These are phyloP conservation scores for Fonsecaea pugnacius DNA, from an alignment of 2,329 filamentous ascomycete genomes.

Conservation along the genomic window DNA sequence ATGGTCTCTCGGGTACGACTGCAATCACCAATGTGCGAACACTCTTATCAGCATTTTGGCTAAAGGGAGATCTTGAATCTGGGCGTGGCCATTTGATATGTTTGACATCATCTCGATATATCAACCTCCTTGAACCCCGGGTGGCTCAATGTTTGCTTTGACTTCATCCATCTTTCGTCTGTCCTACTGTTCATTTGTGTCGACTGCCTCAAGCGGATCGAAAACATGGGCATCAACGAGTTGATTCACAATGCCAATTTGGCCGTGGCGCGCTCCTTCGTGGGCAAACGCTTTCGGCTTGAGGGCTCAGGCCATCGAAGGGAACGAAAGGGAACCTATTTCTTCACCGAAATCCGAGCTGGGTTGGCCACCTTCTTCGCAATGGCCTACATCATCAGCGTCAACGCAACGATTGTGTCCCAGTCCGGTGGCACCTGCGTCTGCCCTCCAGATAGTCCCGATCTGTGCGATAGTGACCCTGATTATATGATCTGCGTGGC, in stretches of 20 bases:
- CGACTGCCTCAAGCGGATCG: neutral
- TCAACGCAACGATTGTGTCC: conserved; percentile 71
- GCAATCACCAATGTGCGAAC: conserved; percentile 1
- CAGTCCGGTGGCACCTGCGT: conserved; percentile 76
- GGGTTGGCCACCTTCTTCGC: conserved; percentile 79
- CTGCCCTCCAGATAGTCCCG: conserved; percentile 57
- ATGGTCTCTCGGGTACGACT: neutral
- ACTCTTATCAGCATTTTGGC: neutral
- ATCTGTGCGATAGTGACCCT: conserved; percentile 54
- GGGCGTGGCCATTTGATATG: neutral
- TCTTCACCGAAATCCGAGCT: conserved; percentile 82
- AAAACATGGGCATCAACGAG: conserved; percentile 27
- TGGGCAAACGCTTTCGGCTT: conserved; percentile 77
- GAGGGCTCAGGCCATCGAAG: conserved; percentile 78
- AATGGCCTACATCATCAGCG: conserved; percentile 80
- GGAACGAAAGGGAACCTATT: conserved; percentile 74
- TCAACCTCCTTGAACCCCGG: neutral
- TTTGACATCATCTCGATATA: neutral
- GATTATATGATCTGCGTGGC: conserved; percentile 53
- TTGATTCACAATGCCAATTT: conserved; percentile 56
- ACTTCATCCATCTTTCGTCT: neutral
- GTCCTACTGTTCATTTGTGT: neutral
- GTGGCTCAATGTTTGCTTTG: neutral
- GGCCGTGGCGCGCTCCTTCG: conserved; percentile 65
- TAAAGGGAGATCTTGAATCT: neutral